These are phyloP conservation scores for Blastocystis sp. DNA, from an alignment of 352 stramenopile species.

Conservation along the genomic window DNA sequence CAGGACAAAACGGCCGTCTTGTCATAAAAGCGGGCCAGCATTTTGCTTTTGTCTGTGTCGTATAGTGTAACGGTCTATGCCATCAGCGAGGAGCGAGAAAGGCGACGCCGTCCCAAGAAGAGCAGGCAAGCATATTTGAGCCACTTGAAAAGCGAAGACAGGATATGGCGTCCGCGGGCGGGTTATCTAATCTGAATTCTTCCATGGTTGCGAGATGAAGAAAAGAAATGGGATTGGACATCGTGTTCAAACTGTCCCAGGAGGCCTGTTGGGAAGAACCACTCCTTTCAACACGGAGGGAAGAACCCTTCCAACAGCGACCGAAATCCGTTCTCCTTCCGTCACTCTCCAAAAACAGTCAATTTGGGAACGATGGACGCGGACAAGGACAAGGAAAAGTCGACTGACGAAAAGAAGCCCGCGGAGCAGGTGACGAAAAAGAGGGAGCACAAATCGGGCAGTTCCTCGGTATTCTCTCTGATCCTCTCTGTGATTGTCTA, in stretches of 20 bases:
- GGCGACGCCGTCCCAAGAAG: slow-evolving; percentile 78
- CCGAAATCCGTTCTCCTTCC: background rate
- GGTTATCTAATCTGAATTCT: slow-evolving; percentile 68
- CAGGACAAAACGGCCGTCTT: slow-evolving; percentile 76
- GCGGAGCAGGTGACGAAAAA: slow-evolving; percentile 18
- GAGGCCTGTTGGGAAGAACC: background rate
- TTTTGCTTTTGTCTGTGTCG: slow-evolving; percentile 65
- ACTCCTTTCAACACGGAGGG: background rate
- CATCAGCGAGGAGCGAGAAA: background rate
- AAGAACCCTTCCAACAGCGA: background rate
- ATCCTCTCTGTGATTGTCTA: background rate
- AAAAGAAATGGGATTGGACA: background rate
- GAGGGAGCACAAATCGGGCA: slow-evolving; percentile 15
- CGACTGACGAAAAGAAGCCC: background rate
- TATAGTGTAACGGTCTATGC: slow-evolving; percentile 70
- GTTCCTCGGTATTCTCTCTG: background rate
- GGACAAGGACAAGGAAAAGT: background rate
- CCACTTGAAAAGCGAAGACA: slow-evolving; percentile 78
- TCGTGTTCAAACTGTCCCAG: background rate
- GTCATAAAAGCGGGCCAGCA: slow-evolving; percentile 59
- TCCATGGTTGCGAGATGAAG: slow-evolving; percentile 27
- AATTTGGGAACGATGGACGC: slow-evolving; percentile 8
- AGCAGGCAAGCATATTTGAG: slow-evolving; percentile 76
- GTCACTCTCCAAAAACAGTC: background rate
- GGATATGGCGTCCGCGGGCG: slow-evolving; percentile 81